A percentile compares a stretch with the other conserved stretches of the same genome.
Conservation (phyloP, 2,329 filamentous ascomycete species). For the Pseudopithomyces chartarum region DNA sequence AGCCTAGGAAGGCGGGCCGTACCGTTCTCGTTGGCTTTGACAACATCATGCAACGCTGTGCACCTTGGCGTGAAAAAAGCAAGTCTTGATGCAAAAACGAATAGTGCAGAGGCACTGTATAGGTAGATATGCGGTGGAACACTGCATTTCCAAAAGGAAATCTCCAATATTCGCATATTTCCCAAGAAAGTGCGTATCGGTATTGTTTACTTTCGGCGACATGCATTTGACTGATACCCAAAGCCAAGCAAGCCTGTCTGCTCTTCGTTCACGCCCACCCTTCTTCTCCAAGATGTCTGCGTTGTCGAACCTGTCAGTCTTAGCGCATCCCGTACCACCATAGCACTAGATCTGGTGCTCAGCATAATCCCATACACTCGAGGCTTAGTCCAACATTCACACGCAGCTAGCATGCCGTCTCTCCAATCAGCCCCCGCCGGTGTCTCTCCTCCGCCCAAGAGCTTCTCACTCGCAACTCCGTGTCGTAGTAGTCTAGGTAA, state of each 20-base stretch:
- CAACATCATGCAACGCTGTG: neutral
- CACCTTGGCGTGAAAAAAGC: conserved; percentile 1
- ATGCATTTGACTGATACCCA: neutral
- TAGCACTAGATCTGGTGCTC: neutral
- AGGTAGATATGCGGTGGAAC: conserved; percentile 2
- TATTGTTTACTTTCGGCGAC: neutral
- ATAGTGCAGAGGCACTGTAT: neutral
- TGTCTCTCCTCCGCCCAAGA: neutral
- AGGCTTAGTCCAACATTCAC: neutral
- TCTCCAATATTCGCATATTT: neutral
- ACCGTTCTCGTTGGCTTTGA: neutral
- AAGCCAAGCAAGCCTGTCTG: neutral
- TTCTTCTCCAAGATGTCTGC: neutral
- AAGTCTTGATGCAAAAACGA: neutral
- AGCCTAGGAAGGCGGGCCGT: neutral
- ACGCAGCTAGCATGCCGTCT: neutral
- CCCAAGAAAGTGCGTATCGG: neutral
- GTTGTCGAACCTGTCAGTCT: conserved; percentile 7
- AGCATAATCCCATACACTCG: neutral
- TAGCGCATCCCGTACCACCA: neutral
- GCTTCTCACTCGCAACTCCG: neutral
- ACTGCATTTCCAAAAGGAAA: neutral
- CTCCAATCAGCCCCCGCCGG: neutral
- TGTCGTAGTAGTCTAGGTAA: neutral
- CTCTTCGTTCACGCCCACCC: neutral